A percentile compares a stretch with the other conserved stretches of the same genome.
Conservation (phyloP, 2,329 filamentous ascomycete genomes). For the Neophaeococcomyces mojaviensis region DNA sequence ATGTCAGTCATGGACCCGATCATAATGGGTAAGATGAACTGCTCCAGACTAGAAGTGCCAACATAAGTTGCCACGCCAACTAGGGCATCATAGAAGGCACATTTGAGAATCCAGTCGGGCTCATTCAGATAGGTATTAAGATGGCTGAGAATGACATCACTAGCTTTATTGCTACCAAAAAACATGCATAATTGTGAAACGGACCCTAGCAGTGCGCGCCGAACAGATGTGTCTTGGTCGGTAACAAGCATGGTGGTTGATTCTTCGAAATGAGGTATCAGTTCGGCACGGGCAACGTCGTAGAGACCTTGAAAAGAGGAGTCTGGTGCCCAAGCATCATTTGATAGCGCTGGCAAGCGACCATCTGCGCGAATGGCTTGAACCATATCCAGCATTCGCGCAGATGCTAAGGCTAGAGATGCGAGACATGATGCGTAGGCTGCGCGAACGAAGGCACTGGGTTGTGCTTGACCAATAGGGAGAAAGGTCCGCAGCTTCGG, state of each 20-base stretch:
- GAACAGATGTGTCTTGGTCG: slow-evolving; percentile 75
- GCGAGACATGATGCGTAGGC: slow-evolving; percentile 91
- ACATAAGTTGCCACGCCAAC: slow-evolving; percentile 88
- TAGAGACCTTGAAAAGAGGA: slow-evolving; percentile 72
- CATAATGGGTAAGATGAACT: slow-evolving; percentile 94
- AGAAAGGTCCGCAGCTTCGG: slow-evolving; percentile 53
- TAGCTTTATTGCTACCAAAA: slow-evolving; percentile 83
- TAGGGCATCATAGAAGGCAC: slow-evolving; percentile 91
- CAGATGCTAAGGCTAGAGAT: slow-evolving; percentile 76
- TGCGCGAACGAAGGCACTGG: slow-evolving; percentile 67
- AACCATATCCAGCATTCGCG: slow-evolving; percentile 81
- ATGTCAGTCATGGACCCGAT: slow-evolving; percentile 86
- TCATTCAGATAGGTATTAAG: slow-evolving; percentile 97
- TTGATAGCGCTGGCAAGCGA: slow-evolving; percentile 68
- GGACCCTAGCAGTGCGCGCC: slow-evolving; percentile 82
- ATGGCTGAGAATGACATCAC: slow-evolving; percentile 92
- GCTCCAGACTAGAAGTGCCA: slow-evolving; percentile 80
- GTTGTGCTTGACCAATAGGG: slow-evolving; percentile 44
- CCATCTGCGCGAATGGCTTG: slow-evolving; percentile 80
- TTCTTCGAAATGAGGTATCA: slow-evolving; percentile 74
- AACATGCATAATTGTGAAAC: slow-evolving; percentile 91
- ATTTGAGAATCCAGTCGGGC: slow-evolving; percentile 91
- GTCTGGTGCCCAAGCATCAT: slow-evolving; percentile 63
- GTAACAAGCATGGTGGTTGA: slow-evolving; percentile 88
- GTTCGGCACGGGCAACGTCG: slow-evolving; percentile 74